These are phyloP conservation scores for Penicillium sp. DNA, from an alignment of 2,329 filamentous ascomycete genomes.

Conservation along the genomic window DNA sequence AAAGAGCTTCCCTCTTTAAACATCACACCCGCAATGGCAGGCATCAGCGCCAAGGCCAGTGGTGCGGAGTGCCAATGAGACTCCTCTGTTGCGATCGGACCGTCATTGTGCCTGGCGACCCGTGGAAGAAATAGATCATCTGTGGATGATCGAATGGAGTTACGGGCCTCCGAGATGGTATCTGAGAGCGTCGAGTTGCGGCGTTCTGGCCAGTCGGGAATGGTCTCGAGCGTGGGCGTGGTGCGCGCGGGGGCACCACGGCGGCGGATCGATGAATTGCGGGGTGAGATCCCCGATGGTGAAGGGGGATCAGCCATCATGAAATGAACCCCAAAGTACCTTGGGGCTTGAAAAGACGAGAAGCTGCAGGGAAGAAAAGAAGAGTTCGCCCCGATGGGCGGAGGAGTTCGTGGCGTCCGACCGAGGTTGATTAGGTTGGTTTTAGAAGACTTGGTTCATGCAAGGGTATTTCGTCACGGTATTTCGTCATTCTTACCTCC, in stretches of 20 bases:
- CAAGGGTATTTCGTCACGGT: neutral
- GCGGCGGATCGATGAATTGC: constrained; percentile 28
- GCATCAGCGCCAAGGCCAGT: constrained; percentile 77
- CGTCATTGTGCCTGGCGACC: constrained; percentile 38
- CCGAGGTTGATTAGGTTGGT: constrained; percentile 10
- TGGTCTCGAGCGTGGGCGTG: constrained; percentile 41
- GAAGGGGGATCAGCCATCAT: constrained; percentile 16
- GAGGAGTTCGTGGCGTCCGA: constrained; percentile 13
- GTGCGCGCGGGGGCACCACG: constrained; percentile 37
- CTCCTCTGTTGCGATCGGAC: constrained; percentile 50
- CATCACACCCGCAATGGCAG: constrained; percentile 79
- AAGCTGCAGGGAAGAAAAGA: neutral
- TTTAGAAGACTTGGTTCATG: neutral
- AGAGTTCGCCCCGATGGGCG: constrained; percentile 6
- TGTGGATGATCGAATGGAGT: constrained; percentile 64
- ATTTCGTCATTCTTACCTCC: neutral
- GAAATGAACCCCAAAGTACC: neutral
- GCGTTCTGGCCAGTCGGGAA: constrained; percentile 47
- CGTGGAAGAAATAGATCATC: constrained; percentile 67
- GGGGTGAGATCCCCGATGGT: constrained; percentile 7
- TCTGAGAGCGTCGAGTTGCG: constrained; percentile 79
- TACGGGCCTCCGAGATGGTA: constrained; percentile 66
- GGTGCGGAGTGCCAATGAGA: constrained; percentile 79
- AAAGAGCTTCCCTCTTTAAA: constrained; percentile 82
- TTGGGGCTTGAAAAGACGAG: neutral